These are phyloP conservation scores for Alternaria hordeiaustralica DNA, from an alignment of 2,329 filamentous ascomycete genomes.

Conservation along the genomic window DNA sequence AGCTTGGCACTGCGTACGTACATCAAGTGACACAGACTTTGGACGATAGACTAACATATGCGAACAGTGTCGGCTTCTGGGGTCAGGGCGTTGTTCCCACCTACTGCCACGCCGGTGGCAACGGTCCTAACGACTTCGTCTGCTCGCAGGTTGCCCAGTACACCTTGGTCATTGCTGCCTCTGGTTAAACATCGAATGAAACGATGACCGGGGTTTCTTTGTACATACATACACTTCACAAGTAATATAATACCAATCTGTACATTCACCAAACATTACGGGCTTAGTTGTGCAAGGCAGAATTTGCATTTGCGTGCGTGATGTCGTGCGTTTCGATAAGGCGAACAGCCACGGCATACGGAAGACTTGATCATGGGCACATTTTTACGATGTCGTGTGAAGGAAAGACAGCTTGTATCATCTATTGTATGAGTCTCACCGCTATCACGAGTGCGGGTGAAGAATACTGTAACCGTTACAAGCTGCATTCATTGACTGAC, in stretches of 20 bases:
- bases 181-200: neutral
- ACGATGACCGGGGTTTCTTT: neutral
- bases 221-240: neutral
- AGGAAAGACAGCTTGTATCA: neutral
- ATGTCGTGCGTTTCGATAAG: neutral
- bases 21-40: neutral
- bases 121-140: constrained; percentile 24
- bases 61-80: neutral
- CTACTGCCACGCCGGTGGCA: constrained; percentile 31
- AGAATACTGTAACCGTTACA: neutral
- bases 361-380: neutral
- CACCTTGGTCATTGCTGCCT: constrained; percentile 20
- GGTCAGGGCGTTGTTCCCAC: constrained; percentile 17
- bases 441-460: neutral
- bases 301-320: neutral
- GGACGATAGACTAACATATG: neutral
- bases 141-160: constrained; percentile 17
- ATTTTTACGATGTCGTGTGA: neutral
- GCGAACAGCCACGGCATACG: neutral
- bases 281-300: neutral
- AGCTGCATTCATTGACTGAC: neutral
- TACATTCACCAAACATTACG: neutral
- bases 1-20: constrained; percentile 12
- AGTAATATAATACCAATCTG: neutral
- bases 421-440: neutral